Conservation (phyloP, 495 filamentous ascomycete genomes). For the Talaromyces thailandensis region DNA sequence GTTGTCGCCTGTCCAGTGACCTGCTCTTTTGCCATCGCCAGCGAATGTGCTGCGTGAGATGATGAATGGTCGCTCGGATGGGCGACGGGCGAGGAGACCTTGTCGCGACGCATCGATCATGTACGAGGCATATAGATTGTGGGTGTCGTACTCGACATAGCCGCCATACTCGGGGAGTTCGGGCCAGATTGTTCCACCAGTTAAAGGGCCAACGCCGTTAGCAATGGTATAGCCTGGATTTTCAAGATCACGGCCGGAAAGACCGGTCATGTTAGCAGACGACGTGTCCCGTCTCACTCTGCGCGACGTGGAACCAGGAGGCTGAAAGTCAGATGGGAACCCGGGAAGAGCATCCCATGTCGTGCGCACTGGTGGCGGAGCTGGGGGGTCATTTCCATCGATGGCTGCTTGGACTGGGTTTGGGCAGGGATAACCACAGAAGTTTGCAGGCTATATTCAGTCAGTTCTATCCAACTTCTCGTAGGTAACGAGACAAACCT, state of each 20-base stretch:
- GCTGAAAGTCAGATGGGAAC: constrained; percentile 14
- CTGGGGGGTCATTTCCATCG: constrained; percentile 11
- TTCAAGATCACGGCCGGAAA: constrained; percentile 9
- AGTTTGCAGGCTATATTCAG: neutral
- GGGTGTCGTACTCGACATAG: constrained; percentile 14
- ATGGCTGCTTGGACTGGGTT: constrained; percentile 9
- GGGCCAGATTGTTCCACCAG: constrained; percentile 5
- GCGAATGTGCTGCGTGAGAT: constrained; percentile 69
- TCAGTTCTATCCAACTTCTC: neutral
- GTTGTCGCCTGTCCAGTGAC: constrained; percentile 60
- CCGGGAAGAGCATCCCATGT: constrained; percentile 13
- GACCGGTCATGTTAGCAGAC: constrained; percentile 15
- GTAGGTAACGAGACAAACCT: constrained; percentile 34
- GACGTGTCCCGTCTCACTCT: constrained; percentile 19
- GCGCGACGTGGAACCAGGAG: constrained; percentile 1
- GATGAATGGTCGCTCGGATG: constrained; percentile 54
- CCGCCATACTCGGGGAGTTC: constrained; percentile 26
- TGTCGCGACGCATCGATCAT: constrained; percentile 7
- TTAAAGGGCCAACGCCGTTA: constrained; percentile 11
- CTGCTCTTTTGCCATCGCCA: constrained; percentile 58
- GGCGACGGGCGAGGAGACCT: constrained; percentile 8
- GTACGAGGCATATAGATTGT: constrained; percentile 44
- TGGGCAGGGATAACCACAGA: constrained; percentile 9
- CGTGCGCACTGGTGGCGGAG: constrained; percentile 11
- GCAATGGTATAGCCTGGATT: constrained; percentile 14